Conservation (phyloP, 2,329 filamentous ascomycete species). For the Ceratocystis destructans region DNA sequence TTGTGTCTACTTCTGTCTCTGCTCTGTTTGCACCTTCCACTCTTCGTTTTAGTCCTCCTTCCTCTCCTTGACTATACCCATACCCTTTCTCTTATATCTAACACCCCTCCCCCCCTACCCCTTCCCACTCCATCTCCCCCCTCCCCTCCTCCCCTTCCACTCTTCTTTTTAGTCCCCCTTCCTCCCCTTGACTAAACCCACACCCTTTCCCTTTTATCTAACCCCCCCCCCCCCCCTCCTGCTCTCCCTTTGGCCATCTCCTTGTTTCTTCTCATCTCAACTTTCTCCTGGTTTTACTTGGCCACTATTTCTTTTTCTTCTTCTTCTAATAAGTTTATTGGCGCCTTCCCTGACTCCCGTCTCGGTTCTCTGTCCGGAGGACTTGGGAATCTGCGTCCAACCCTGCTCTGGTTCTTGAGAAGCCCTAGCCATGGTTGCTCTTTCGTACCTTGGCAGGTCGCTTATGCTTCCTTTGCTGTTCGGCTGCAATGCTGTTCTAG, state of each 20-base stretch:
- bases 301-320: not conserved
- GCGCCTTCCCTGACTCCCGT: not conserved
- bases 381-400: not conserved
- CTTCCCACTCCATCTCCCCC: too few species aligned
- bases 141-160: not conserved
- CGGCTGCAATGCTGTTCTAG: constrained; percentile 22
- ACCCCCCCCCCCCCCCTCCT: not conserved
- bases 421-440: constrained; percentile 10
- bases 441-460: not conserved
- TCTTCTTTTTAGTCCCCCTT: not conserved
- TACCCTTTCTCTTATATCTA: not conserved
- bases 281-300: not conserved
- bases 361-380: not conserved
- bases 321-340: not conserved
- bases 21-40: not conserved
- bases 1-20: not conserved
- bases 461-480: constrained; percentile 19
- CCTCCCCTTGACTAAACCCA: not conserved
- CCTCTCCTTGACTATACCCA: not conserved
- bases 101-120: not conserved
- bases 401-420: constrained; percentile 2
- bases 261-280: not conserved
- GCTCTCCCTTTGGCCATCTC: not conserved
- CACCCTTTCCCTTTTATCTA: not conserved
- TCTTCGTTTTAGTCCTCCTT: not conserved